Base-by-base conservation (phyloP, 495 filamentous ascomycete species). In the Lasiosphaeria ovina region DNA sequence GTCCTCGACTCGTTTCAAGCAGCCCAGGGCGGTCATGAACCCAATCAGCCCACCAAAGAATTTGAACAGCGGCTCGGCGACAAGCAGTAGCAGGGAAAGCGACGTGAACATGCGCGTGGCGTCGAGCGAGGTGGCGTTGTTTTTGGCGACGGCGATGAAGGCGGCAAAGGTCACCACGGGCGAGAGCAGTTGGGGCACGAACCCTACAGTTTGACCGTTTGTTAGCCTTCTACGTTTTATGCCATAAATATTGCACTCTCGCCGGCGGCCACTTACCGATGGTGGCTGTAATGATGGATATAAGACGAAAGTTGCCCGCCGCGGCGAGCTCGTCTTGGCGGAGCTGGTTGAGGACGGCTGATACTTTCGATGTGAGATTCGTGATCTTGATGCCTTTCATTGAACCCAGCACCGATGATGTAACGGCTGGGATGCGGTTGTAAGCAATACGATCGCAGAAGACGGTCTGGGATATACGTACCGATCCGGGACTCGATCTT, bases 271-370 rank as follows among this genome's bases (percentile, higher is more conserved):
- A 51, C 63, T 38, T 61, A 62, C 60, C 52, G 34, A 66, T 44
- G 34, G 40, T 59, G 35, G 65, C 45, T 3, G 36, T 60, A 36
- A 54, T 51, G 5, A 86, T 35, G 16, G 48, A 50, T n/a, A 87
- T 71, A 44, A 72, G 79, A 51, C 83, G 72, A 61, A 83, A 86
- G 31, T 71, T 74, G 58, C 76, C 80, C 0, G 84, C 84, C 35
- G 84, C 81, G 3, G 76, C 66, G 12, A 87, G 33, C 58, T 87
- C 84, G 44, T 81, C 72, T 17, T 80, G 62, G 17, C 82, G 78
- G 31, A 85, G 59, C 3, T 71, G 68, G 36, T 84, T 77, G 2
- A 86, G 62, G 33, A 67, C 71, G 24, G 67, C 52, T 12, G 58
- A 65, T 9, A 79, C 36, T 11, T 62, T 65, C 1, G 58, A 54